These are phyloP conservation scores for Rubroshorea leprosula DNA, from an alignment of 345 rosid species.

Conservation along the genomic window DNA sequence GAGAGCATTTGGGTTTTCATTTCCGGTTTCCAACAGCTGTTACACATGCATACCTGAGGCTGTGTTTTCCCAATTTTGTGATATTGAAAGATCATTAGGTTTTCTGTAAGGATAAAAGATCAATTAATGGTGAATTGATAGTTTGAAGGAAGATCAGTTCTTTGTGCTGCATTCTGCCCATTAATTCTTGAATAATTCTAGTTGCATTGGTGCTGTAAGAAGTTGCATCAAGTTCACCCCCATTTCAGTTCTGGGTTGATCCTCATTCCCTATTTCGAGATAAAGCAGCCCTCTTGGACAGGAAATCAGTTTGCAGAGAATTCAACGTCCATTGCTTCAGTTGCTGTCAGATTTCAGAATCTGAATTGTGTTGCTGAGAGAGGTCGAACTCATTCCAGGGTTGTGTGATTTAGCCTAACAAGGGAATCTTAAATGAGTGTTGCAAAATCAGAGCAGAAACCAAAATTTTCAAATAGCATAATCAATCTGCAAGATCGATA, in stretches of 20 bases:
- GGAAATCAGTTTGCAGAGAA: too few species aligned
- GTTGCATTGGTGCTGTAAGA: background rate
- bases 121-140: too few species aligned
- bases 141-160: too few species aligned
- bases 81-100: too few species aligned
- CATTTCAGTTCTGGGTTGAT: background rate
- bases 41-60: too few species aligned
- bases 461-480: background rate
- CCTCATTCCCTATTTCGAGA: background rate
- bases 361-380: background rate
- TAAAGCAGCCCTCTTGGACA: background rate
- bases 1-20: background rate
- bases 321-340: background rate
- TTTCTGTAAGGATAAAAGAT: too few species aligned
- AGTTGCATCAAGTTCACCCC: background rate
- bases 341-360: background rate
- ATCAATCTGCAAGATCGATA: background rate
- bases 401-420: background rate
- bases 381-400: background rate
- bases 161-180: too few species aligned
- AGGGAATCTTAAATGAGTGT: slow-evolving; percentile 5
- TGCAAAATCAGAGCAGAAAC: background rate
- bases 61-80: too few species aligned
- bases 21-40: background rate
- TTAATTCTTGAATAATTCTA: background rate